A percentile compares a stretch with the other conserved stretches of the same genome.
These are phyloP conservation scores for Penicillium tannophilum DNA, from an alignment of 495 filamentous ascomycete genomes.

Conservation along the genomic window DNA sequence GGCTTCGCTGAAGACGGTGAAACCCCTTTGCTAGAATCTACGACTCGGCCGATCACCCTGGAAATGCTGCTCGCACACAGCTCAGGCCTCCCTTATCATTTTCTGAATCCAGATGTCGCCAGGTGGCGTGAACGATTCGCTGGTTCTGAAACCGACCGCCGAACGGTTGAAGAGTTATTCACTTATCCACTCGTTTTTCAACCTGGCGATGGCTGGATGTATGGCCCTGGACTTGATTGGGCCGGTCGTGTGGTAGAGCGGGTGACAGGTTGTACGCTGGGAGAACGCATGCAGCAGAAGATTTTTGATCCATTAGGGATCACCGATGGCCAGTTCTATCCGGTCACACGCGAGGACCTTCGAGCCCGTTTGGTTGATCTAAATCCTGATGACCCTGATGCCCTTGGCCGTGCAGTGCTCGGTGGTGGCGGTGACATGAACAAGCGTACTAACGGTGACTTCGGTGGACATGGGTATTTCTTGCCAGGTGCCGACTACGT, in stretches of 20 bases:
- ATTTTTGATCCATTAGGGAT: slow-evolving; percentile 51
- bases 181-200: slow-evolving; percentile 46
- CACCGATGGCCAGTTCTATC: slow-evolving; percentile 42
- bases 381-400: slow-evolving; percentile 30
- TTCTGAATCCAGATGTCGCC: slow-evolving; percentile 34
- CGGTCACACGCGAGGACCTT: slow-evolving; percentile 36
- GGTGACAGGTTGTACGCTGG: slow-evolving; percentile 38
- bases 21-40: slow-evolving; percentile 26
- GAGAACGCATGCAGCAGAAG: slow-evolving; percentile 46
- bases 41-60: slow-evolving; percentile 38
- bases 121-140: slow-evolving; percentile 39
- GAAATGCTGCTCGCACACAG: slow-evolving; percentile 52
- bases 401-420: slow-evolving; percentile 25
- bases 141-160: slow-evolving; percentile 9
- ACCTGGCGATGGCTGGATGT: slow-evolving; percentile 53
- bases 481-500: slow-evolving; percentile 48
- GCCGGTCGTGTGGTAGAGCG: slow-evolving; percentile 48
- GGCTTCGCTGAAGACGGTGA: slow-evolving; percentile 36
- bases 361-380: slow-evolving; percentile 36
- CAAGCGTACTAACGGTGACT: slow-evolving; percentile 31
- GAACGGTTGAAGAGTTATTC: slow-evolving; percentile 30
- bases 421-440: slow-evolving; percentile 31
- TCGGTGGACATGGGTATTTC: slow-evolving; percentile 58
- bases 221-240: slow-evolving; percentile 55
- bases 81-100: slow-evolving; percentile 50